These are phyloP conservation scores for Cenococcum geophilum DNA, from an alignment of 495 filamentous ascomycete species.

Conservation along the genomic window DNA sequence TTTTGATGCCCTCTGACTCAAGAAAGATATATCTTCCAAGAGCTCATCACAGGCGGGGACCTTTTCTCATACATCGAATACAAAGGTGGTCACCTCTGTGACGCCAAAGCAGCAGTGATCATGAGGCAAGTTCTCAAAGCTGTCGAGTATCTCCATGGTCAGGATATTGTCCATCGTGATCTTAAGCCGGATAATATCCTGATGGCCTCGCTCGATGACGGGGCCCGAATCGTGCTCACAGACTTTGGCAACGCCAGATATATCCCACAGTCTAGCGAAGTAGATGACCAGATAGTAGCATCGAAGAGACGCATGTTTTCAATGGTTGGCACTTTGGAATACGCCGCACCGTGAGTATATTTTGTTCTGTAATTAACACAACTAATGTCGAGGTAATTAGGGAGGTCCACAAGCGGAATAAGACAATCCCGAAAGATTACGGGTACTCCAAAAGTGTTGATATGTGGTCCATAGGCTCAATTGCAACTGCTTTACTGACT, in stretches of 20 bases:
- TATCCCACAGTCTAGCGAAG: constrained; percentile 21
- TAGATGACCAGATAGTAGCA: neutral
- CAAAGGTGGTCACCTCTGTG: constrained; percentile 43
- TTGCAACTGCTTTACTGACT: constrained; percentile 49
- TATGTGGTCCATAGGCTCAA: constrained; percentile 56
- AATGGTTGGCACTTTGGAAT: constrained; percentile 58
- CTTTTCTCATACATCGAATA: constrained; percentile 55
- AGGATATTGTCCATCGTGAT: constrained; percentile 57
- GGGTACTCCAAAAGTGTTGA: constrained; percentile 60
- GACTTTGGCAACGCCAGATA: constrained; percentile 65
- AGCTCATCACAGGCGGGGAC: constrained; percentile 55
- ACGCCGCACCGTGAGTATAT: constrained; percentile 63
- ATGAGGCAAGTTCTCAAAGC: constrained; percentile 55
- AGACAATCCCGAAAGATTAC: constrained; percentile 27
- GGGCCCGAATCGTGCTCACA: constrained; percentile 56
- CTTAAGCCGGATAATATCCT: constrained; percentile 69
- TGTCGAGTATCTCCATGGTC: constrained; percentile 53
- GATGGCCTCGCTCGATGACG: constrained; percentile 44
- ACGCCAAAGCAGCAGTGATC: constrained; percentile 51
- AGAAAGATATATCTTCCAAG: constrained; percentile 39
- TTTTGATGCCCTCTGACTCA: neutral
- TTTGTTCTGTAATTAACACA: constrained; percentile 10
- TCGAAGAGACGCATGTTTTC: constrained; percentile 52
- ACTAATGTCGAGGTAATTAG: constrained; percentile 25
- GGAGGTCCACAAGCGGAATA: constrained; percentile 33